Evolutionary conservation across 2,329 filamentous ascomycete species (phyloP).

Genomic region (Zalaria obscura): DNA sequence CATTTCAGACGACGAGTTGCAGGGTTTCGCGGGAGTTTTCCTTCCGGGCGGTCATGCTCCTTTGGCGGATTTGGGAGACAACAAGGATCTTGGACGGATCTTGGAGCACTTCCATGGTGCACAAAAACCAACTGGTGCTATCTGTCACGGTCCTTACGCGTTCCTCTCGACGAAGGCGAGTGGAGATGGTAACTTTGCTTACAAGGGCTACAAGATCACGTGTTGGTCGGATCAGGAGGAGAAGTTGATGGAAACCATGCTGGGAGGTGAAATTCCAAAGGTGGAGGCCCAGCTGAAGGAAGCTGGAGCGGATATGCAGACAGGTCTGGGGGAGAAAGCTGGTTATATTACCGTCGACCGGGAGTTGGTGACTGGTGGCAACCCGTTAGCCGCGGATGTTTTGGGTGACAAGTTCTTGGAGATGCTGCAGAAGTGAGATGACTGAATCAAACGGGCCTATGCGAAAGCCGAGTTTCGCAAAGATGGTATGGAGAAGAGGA

Average conservation of each 20-base stretch:
- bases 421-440: constrained; percentile 12
- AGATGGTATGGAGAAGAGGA: no score
- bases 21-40: constrained; percentile 26
- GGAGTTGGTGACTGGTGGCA: constrained; percentile 22
- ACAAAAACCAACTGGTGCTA: constrained; percentile 28
- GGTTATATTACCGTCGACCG: constrained; percentile 29
- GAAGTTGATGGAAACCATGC: constrained; percentile 29
- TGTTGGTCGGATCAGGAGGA: constrained; percentile 32
- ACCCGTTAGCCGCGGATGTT: constrained; percentile 18
- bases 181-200: constrained; percentile 24
- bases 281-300: constrained; percentile 24
- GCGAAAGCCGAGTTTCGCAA: no score
- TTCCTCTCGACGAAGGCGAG: constrained; percentile 26
- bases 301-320: constrained; percentile 30
- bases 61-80: constrained; percentile 25
- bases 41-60: constrained; percentile 33
- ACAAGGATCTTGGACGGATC: constrained; percentile 28
- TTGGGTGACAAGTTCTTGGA: constrained; percentile 19
- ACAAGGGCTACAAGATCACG: constrained; percentile 32
- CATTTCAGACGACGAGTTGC: constrained; percentile 26
- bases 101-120: constrained; percentile 25
- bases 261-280: constrained; percentile 29
- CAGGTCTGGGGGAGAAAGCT: constrained; percentile 23
- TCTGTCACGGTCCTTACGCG: constrained; percentile 34
- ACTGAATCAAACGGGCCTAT: no score